Evolutionary conservation across 2,329 filamentous ascomycete species (phyloP), one percentile per base, ranked within the genome.

Genomic region (Zymoseptoria brevis): DNA sequence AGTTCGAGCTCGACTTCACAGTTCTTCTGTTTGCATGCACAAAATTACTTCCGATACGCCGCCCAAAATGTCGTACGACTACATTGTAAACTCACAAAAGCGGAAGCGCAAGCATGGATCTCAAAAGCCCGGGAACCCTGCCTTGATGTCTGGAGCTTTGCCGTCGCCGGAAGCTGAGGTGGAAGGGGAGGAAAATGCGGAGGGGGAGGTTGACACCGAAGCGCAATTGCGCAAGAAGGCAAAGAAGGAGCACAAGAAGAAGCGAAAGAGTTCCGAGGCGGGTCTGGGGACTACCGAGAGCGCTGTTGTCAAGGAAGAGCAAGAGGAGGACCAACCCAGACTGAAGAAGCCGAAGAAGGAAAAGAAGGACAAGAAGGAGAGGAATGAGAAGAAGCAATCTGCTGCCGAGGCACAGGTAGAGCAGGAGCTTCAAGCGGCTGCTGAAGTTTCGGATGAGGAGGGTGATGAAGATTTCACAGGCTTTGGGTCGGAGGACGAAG

Each of bases 111-210:
- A 63, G 54, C 57, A 64, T n/a, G 58, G 53, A 21, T 30, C 35
- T 35, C 57, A 60, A 26, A 67, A 63, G 50, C 60, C 61, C 8
- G 55, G 57, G 30, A 60, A 68, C 30, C 66, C 67, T 29, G 70
- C 70, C 6, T 54, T 72, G n/a, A 72, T 72, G 70, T 72, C 69
- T 30, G 70, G 70, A 49, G 70, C 64, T 49, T 58, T 72, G 50
- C 66, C 68, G 8, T 67, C 68, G 55, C 70, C 67, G 6, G 66
- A 63, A 19, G 59, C 62, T 48, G 69, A 71, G 53, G 57, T 58
- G 22, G 62, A 66, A 9, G 62, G 62, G 22, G 55, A 57, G 2
- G 60, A 53, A 6, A 49, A 67, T 21, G 48, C 60, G 30, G 57
- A 61, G 19, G 51, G 59, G 26, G 57, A 61, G n/a, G 59, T 55